Conservation (phyloP, 2,329 filamentous ascomycete species). For the Coniochaeta sp. region DNA sequence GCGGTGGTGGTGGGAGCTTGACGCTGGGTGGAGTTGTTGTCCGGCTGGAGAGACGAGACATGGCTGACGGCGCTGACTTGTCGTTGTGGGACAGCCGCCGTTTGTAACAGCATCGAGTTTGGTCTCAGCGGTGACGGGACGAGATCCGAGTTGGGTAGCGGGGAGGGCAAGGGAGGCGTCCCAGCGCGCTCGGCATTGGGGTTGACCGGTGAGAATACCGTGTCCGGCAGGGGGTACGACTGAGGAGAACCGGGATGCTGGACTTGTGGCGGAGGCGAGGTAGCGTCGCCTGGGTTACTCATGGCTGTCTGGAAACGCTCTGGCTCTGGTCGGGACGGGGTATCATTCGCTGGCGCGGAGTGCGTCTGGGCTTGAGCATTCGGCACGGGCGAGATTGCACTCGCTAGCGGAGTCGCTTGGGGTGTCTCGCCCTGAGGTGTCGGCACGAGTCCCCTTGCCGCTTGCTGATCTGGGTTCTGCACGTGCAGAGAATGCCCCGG, state of each 20-base stretch:
- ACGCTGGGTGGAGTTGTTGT: background rate
- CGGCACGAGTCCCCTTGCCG: background rate
- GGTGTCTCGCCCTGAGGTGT: conserved; percentile 5
- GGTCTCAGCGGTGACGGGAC: conserved; percentile 3
- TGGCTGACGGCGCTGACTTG: conserved; percentile 20
- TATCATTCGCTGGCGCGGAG: background rate
- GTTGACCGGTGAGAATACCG: conserved; percentile 14
- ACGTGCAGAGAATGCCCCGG: background rate
- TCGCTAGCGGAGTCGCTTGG: conserved; percentile 5
- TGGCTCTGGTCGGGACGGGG: conserved; percentile 8
- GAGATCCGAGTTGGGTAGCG: conserved; percentile 5
- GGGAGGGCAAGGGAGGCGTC: conserved; percentile 4
- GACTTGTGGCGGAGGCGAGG: conserved; percentile 8
- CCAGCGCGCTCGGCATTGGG: conserved; percentile 5
- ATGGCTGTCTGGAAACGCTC: conserved; percentile 4
- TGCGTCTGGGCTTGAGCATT: background rate
- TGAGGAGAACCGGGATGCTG: conserved; percentile 13
- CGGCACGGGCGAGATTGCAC: conserved; percentile 3
- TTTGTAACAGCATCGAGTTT: conserved; percentile 6
- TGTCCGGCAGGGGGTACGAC: conserved; percentile 11
- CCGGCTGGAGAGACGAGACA: conserved; percentile 12
- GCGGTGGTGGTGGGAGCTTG: background rate
- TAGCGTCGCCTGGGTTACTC: conserved; percentile 5
- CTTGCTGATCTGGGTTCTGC: conserved; percentile 4
- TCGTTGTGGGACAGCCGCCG: conserved; percentile 15